These are phyloP conservation scores for Penicillium sp. DNA, from an alignment of 2,329 filamentous ascomycete genomes.

Conservation along the genomic window DNA sequence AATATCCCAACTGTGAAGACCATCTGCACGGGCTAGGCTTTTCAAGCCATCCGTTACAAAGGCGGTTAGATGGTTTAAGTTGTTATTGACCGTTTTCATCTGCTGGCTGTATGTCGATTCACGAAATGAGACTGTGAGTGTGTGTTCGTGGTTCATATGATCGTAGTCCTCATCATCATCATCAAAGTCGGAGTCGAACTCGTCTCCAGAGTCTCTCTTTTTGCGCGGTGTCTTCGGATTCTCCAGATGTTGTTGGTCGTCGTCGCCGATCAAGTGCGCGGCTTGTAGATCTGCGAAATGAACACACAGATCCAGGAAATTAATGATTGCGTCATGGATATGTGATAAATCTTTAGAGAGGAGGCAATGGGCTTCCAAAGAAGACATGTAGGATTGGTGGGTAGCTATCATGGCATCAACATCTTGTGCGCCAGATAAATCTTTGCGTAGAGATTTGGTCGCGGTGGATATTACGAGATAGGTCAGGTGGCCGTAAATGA, in stretches of 20 bases:
- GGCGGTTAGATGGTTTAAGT: conserved; percentile 65
- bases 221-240: neutral
- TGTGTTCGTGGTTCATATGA: conserved; percentile 43
- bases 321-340: conserved; percentile 71
- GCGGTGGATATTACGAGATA: conserved; percentile 68
- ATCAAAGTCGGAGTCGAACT: conserved; percentile 25
- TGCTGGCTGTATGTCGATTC: conserved; percentile 52
- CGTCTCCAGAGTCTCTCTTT: conserved; percentile 1
- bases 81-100: conserved; percentile 57
- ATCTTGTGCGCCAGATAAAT: conserved; percentile 63
- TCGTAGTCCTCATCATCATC: conserved; percentile 12
- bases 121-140: conserved; percentile 38
- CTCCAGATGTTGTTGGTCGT: neutral
- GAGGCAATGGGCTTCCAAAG: conserved; percentile 67
- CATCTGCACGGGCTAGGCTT: conserved; percentile 71
- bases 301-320: conserved; percentile 72
- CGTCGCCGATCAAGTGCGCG: conserved; percentile 36
- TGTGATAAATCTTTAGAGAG: conserved; percentile 67
- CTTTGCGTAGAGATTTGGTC: conserved; percentile 55
- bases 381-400: conserved; percentile 64
- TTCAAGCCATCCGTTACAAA: conserved; percentile 74
- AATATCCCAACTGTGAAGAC: conserved; percentile 73
- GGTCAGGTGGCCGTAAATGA: conserved; percentile 72
- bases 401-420: conserved; percentile 77
- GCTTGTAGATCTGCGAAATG: conserved; percentile 63